Percentiles rank a stretch among this genome's conserved stretches.
Conservation (phyloP, 2,329 filamentous ascomycete species). For the Alternaria postmessia region DNA sequence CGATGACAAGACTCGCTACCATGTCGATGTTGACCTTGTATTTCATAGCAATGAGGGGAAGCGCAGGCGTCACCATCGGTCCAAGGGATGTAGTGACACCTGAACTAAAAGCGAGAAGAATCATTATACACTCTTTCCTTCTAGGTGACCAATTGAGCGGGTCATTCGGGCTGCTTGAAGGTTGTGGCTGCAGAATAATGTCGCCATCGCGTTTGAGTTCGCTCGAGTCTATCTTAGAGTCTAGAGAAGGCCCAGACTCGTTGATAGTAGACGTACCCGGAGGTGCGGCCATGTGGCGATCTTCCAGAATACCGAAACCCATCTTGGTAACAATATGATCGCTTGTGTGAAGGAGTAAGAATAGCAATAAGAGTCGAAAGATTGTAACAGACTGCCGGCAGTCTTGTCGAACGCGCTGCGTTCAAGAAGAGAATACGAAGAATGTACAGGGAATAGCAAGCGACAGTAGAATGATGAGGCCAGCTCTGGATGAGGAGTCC, state of each 20-base stretch:
- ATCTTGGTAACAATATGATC: slow-evolving; percentile 24
- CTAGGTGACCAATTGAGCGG: slow-evolving; percentile 63
- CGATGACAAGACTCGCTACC: slow-evolving; percentile 51
- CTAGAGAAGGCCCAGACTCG: slow-evolving; percentile 15
- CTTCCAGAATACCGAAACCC: slow-evolving; percentile 44
- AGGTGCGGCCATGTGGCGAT: slow-evolving; percentile 40
- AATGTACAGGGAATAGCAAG: background rate
- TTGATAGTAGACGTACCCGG: slow-evolving; percentile 44
- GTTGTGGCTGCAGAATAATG: slow-evolving; percentile 88
- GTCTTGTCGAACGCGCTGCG: slow-evolving; percentile 17
- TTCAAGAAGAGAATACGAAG: background rate
- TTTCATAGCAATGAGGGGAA: slow-evolving; percentile 45
- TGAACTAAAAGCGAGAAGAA: slow-evolving; percentile 46
- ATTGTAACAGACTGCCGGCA: slow-evolving; percentile 36
- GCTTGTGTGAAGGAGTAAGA: background rate
- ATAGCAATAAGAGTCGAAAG: background rate
- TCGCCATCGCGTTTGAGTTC: slow-evolving; percentile 60
- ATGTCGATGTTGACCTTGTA: slow-evolving; percentile 51
- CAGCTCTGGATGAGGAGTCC: slow-evolving; percentile 12
- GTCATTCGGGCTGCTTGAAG: slow-evolving; percentile 89
- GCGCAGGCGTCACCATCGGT: slow-evolving; percentile 53
- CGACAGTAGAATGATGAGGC: slow-evolving; percentile 5
- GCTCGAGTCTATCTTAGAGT: slow-evolving; percentile 25
- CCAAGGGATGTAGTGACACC: slow-evolving; percentile 48
- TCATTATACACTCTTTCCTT: slow-evolving; percentile 46